Base-by-base conservation (phyloP, 2,329 filamentous ascomycete species). In the Cercospora janseana region DNA sequence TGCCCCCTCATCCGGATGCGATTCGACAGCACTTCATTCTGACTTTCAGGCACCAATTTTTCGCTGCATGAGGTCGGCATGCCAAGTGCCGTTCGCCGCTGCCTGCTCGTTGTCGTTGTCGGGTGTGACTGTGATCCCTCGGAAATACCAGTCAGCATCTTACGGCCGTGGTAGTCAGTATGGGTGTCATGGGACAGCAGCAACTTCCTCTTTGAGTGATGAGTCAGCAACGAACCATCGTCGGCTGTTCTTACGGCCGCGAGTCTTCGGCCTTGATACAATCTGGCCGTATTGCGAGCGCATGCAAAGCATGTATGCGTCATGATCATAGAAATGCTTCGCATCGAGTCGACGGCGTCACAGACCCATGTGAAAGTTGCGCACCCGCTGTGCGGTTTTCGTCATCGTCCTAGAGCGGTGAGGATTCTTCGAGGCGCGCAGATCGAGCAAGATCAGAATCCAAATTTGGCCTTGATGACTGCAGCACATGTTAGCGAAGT, bases 391-490 rank as follows among this genome's bases (percentile, higher is more conserved):
- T n/a, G n/a, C n/a, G n/a, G n/a, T n/a, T n/a, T n/a, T n/a, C n/a
- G n/a, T n/a, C n/a, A 13, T 32, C 5, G 7, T 29, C 2, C 15
- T 23, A n/a, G n/a, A n/a, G n/a, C n/a, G 21, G 15, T 44, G 26
- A 44, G 21, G 2, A 13, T 23, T 13, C 4, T 13, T 4, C 13
- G 7, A 13, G 6, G 26, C 24, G 28, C 26, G n/a, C 9, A 44
- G 16, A 44, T 29, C 28, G 26, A 44, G 26, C 48, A 40, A 13
- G 12, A 40, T 47, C 49, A 65, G 31, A 66, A 55, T 4, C 63
- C 63, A 24, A 66, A 64, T 6, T 56, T 53, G 28, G 63, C 57
- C 47, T 65, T 66, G 53, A 66, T 60, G 9, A 65, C 60, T 63
- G 46, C 38, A 13, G 21, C 8, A 20, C 41, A 27, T 16, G 28